Evolutionary conservation across 371 early-diverging fungal genomes (phyloP).

Genomic region (Mortierella sp.): DNA sequence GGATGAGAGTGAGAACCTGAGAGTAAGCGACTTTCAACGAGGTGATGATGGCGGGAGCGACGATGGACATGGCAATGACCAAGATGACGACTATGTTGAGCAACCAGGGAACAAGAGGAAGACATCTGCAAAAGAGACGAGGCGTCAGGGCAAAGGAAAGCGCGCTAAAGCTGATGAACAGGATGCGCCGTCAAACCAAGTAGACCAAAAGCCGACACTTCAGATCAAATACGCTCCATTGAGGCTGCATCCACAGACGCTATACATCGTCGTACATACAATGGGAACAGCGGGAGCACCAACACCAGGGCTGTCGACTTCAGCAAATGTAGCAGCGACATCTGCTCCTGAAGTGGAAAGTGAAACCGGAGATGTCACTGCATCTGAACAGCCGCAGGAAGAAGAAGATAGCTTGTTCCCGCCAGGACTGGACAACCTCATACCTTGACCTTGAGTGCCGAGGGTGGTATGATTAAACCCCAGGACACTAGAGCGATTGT

Average conservation of each 20-base stretch:
- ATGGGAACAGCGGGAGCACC: constrained; percentile 2
- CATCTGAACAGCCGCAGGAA: constrained; percentile 8
- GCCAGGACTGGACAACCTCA: constrained; percentile 34
- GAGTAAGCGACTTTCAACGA: constrained; percentile 22
- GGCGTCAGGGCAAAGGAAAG: constrained; percentile 6
- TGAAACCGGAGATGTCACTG: neutral
- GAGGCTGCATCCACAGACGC: constrained; percentile 34
- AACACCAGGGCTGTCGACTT: neutral
- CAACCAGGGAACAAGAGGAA: constrained; percentile 11
- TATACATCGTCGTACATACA: constrained; percentile 34
- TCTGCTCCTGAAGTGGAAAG: neutral
- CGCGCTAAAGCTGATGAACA: neutral
- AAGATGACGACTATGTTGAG: constrained; percentile 14
- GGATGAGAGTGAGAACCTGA: constrained; percentile 36
- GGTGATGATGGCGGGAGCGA: neutral
- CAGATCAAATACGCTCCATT: constrained; percentile 26
- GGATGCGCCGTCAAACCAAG: constrained; percentile 6
- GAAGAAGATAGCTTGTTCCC: constrained; percentile 34
- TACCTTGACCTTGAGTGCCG: neutral
- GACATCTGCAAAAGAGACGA: neutral
- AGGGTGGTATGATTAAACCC: no score
- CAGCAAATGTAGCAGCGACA: neutral
- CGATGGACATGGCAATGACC: neutral
- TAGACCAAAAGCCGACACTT: constrained; percentile 44
- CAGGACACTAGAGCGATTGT: no score